These are phyloP conservation scores for Chenopodium suecicum DNA, from an alignment of 148 eudicot species.

Conservation along the genomic window DNA sequence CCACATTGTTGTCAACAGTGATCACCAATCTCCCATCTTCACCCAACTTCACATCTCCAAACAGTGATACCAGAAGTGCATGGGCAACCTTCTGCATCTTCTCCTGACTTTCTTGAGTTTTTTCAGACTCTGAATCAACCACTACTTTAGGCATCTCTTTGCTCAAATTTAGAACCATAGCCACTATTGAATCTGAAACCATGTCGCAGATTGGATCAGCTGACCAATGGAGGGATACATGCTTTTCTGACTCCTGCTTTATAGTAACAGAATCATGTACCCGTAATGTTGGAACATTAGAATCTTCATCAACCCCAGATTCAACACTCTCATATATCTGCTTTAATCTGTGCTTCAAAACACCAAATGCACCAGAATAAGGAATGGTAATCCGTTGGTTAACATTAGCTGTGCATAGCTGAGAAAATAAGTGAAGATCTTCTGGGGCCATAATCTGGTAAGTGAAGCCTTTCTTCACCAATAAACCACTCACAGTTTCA, in stretches of 20 bases:
- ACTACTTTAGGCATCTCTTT: constrained; percentile 87
- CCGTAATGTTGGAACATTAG: constrained; percentile 48
- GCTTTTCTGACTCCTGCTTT: constrained; percentile 79
- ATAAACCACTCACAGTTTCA: constrained; percentile 65
- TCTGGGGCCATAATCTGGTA: constrained; percentile 92
- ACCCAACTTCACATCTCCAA: constrained; percentile 78
- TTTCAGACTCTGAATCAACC: constrained; percentile 50
- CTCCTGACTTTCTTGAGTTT: constrained; percentile 52
- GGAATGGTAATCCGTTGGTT: constrained; percentile 86
- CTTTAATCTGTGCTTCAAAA: constrained; percentile 70
- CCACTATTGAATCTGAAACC: constrained; percentile 91
- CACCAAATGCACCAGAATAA: constrained; percentile 81
- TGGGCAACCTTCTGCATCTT: constrained; percentile 69
- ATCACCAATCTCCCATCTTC: constrained; percentile 73
- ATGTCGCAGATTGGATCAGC: constrained; percentile 91
- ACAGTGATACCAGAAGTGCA: constrained; percentile 71
- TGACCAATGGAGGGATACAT: constrained; percentile 75
- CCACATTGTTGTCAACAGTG: constrained; percentile 67
- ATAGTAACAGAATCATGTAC: constrained; percentile 76
- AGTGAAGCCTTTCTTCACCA: constrained; percentile 92
- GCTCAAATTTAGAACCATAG: constrained; percentile 73
- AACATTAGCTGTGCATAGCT: constrained; percentile 75
- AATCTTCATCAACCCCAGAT: constrained; percentile 60
- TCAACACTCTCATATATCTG: constrained; percentile 86
- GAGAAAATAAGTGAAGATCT: constrained; percentile 88